Percentiles rank a stretch among this genome's conserved stretches.
Conservation (phyloP, 139 green algal species). For the Picochlorum sp. region DNA sequence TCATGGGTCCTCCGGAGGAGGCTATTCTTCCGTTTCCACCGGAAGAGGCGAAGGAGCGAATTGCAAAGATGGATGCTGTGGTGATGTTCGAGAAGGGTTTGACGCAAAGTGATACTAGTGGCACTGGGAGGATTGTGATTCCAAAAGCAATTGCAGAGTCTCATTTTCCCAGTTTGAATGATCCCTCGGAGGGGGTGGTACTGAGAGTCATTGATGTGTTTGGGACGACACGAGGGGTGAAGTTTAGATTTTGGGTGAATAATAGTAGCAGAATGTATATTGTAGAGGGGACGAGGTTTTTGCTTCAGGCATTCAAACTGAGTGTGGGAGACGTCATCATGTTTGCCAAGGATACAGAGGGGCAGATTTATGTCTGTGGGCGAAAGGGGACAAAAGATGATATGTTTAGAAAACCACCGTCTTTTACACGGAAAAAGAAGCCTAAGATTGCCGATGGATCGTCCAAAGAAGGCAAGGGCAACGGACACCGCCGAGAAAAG, state of each 20-base stretch:
- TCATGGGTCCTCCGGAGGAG: not conserved
- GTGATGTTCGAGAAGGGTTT: conserved; percentile 50
- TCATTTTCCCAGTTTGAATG: conserved; percentile 31
- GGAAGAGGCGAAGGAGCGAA: not conserved
- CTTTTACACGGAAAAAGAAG: conserved; percentile 4
- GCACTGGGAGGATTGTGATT: conserved; percentile 38
- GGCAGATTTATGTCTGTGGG: conserved; percentile 18
- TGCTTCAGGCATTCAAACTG: conserved; percentile 19
- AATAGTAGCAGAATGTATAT: conserved; percentile 42
- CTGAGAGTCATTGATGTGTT: conserved; percentile 20
- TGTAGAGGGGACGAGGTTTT: conserved; percentile 26
- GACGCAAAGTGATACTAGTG: conserved; percentile 33
- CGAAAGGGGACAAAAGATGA: conserved; percentile 24
- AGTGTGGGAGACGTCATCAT: conserved; percentile 36
- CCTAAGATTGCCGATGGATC: not conserved
- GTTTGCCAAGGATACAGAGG: conserved; percentile 22
- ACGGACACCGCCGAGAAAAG: not conserved
- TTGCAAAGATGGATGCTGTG: conserved; percentile 12
- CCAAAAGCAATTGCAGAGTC: conserved; percentile 37
- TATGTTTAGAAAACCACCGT: conserved; percentile 10
- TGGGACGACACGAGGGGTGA: conserved; percentile 16
- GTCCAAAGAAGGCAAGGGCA: not conserved
- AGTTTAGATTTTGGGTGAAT: conserved; percentile 42
- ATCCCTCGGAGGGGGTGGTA: conserved; percentile 13
- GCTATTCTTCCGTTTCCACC: conserved; percentile 2